These are phyloP conservation scores for Aspergillus alliaceus DNA, from an alignment of 2,329 filamentous ascomycete genomes.

Conservation along the genomic window DNA sequence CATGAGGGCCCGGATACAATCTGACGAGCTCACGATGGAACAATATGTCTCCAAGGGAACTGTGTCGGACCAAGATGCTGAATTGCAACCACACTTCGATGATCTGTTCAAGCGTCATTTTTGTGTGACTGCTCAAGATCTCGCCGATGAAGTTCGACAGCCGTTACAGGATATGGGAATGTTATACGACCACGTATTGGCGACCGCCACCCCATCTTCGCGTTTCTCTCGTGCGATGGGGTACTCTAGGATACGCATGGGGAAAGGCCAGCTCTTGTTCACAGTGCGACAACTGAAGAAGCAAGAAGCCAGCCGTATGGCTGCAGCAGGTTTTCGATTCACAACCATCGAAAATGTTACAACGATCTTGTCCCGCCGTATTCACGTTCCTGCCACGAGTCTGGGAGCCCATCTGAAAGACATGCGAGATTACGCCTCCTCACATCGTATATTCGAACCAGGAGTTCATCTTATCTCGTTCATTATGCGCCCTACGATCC, in stretches of 20 bases:
- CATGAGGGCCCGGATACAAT: constrained; percentile 71
- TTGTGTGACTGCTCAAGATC: constrained; percentile 72
- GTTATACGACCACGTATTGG: constrained; percentile 73
- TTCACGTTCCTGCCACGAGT: constrained; percentile 69
- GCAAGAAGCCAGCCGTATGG: constrained; percentile 63
- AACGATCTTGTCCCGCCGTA: constrained; percentile 66
- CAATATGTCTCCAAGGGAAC: constrained; percentile 48
- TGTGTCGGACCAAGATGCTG: constrained; percentile 43
- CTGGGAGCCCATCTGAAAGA: constrained; percentile 61
- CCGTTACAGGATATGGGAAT: constrained; percentile 64
- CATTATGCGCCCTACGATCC: constrained; percentile 48
- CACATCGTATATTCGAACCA: constrained; percentile 29
- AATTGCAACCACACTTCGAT: constrained; percentile 68
- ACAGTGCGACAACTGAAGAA: constrained; percentile 65
- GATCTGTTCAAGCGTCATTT: constrained; percentile 79
- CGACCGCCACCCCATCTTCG: constrained; percentile 55
- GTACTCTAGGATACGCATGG: constrained; percentile 37
- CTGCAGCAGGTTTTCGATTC: constrained; percentile 76
- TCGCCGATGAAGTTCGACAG: constrained; percentile 67
- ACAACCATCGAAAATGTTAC: constrained; percentile 68
- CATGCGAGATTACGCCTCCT: constrained; percentile 59
- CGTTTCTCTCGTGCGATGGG: constrained; percentile 28
- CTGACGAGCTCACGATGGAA: constrained; percentile 48
- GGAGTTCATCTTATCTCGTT: constrained; percentile 47
- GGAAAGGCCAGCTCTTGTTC: constrained; percentile 78